These are phyloP conservation scores for Acer yangbiense DNA, from an alignment of 345 rosid species.

Conservation along the genomic window DNA sequence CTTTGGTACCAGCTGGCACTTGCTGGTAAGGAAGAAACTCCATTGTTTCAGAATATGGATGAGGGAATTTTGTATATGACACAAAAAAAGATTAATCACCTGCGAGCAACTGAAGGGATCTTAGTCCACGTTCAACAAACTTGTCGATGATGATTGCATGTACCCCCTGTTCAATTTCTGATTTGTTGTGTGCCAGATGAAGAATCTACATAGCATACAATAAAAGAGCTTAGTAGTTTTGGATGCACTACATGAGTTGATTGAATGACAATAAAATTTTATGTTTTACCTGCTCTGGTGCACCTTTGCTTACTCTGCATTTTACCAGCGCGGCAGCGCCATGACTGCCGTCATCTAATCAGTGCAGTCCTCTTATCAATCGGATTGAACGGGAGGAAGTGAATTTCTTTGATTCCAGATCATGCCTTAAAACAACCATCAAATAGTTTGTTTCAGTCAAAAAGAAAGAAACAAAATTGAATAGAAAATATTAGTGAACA, in stretches of 20 bases:
- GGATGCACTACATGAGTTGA: background rate
- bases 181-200: slow-evolving; percentile 52
- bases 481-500: too few relatives aligned
- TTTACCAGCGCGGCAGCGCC: slow-evolving; percentile 33
- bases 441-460: too few relatives aligned
- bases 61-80: too few relatives aligned
- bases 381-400: too few relatives aligned
- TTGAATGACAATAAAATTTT: background rate
- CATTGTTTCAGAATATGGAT: too few relatives aligned
- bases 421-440: too few relatives aligned
- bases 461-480: too few relatives aligned
- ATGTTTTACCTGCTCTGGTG: slow-evolving; percentile 54
- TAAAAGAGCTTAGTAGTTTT: slow-evolving; percentile 4
- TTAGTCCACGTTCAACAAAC: slow-evolving; percentile 59
- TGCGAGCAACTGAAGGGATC: slow-evolving; percentile 59
- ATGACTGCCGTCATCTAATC: background rate
- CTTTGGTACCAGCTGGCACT: too few relatives aligned
- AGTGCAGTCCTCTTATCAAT: too few relatives aligned
- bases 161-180: slow-evolving; percentile 44
- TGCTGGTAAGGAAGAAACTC: too few relatives aligned
- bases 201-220: slow-evolving; percentile 39
- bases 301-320: slow-evolving; percentile 72
- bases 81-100: too few relatives aligned
- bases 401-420: too few relatives aligned
- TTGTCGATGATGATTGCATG: slow-evolving; percentile 46